These are phyloP conservation scores for Arctium lappa DNA, from an alignment of 129 eudicot species.

Conservation along the genomic window DNA sequence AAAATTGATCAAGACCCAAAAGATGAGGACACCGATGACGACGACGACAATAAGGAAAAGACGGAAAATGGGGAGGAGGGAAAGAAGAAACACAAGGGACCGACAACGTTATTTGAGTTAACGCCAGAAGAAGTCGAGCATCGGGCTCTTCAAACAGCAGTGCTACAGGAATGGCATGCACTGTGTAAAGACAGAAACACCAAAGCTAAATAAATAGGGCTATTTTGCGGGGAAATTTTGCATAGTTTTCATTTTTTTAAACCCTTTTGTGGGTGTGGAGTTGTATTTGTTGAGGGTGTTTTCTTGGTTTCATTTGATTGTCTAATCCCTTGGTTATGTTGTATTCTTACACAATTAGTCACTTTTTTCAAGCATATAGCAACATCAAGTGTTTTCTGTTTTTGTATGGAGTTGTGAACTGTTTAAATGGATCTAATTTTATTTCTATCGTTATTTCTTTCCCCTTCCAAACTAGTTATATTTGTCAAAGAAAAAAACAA, in stretches of 20 bases:
- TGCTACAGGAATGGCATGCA: conserved; percentile 87
- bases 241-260: background rate
- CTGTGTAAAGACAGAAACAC: conserved; percentile 75
- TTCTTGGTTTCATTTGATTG: conserved; percentile 4
- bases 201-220: conserved; percentile 40
- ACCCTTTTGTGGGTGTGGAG: conserved; percentile 10
- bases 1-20: conserved; percentile 53
- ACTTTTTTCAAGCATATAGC: conserved; percentile 15
- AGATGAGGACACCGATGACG: conserved; percentile 30
- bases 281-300: conserved; percentile 14
- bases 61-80: conserved; percentile 36
- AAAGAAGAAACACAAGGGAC: conserved; percentile 58
- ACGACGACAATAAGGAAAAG: conserved; percentile 25
- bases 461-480: background rate
- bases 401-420: background rate
- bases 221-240: conserved; percentile 25
- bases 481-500: background rate
- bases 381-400: conserved; percentile 1
- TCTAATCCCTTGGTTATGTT: conserved; percentile 10
- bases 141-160: conserved; percentile 81
- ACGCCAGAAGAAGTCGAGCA: conserved; percentile 92
- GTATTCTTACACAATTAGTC: conserved; percentile 15
- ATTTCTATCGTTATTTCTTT: background rate
- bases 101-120: conserved; percentile 65
- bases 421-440: background rate